phyloP scores from a whole-genome alignment of 768 basidiomycete genomes.

The Lactifluus pinguis region DNA sequence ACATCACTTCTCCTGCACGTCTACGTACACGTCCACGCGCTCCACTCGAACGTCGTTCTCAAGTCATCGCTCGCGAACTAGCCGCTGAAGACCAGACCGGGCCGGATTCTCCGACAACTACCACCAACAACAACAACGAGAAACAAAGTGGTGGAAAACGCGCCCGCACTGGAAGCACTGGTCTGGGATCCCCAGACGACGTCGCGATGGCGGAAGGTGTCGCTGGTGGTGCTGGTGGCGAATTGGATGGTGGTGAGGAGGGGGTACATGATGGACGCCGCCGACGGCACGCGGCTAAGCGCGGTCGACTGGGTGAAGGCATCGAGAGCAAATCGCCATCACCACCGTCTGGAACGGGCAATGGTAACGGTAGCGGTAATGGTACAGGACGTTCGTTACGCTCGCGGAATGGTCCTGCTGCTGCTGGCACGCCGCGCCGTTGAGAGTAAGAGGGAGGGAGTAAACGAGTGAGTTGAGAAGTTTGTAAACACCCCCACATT shows the following conservation, averaged over 20 bases:
- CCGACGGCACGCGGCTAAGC: background rate
- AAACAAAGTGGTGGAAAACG: background rate
- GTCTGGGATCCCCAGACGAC: background rate
- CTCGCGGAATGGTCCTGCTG: background rate
- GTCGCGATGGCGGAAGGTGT: conserved; percentile 1
- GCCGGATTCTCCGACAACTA: background rate
- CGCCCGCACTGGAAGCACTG: background rate
- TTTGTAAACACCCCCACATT: background rate
- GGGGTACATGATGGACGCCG: too few relatives aligned
- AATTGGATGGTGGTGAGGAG: background rate
- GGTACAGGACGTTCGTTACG: conserved; percentile 1
- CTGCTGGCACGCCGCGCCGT: background rate
- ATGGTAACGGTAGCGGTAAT: background rate
- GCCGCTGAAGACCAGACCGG: background rate
- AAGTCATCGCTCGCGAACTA: conserved; percentile 15
- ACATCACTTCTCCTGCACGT: background rate
- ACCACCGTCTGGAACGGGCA: background rate
- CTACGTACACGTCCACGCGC: background rate
- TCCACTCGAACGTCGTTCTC: conserved; percentile 16
- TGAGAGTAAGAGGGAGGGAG: background rate
- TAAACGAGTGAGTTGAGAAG: background rate
- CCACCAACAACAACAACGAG: background rate
- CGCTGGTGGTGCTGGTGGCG: background rate
- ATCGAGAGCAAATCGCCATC: background rate
- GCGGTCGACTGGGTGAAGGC: background rate